Base-by-base conservation (phyloP, 495 filamentous ascomycete genomes). In the Penicillium lividum region DNA sequence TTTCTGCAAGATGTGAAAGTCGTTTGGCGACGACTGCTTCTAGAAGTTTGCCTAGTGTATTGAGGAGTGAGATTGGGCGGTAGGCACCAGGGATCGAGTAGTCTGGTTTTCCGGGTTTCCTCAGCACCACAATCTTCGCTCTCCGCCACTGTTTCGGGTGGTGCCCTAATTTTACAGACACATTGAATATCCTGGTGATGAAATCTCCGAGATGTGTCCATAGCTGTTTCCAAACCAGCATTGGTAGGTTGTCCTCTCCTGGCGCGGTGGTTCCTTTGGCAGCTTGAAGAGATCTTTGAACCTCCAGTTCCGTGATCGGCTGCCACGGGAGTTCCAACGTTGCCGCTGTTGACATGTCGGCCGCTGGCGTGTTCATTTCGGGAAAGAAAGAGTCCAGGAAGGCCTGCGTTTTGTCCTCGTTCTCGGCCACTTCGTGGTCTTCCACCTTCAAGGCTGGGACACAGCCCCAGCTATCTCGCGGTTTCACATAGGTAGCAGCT, bases 371-470 rank as follows among this genome's bases (percentile, higher is more conserved):
- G 44, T 57, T 56, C 53, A 69, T 71, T 18, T 25, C 47, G 2
- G 62, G 66, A 47, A 71, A 73, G 64, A 73, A 71, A 0, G 64
- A 7, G 7, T 69, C 61, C 3, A 71, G 5, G 31, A 73, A 69
- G 0, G 57, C 57, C n/a, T 56, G 8, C 2, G 59, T 60, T 53
- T 73, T 73, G 4, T 66, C 62, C 34, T 64, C 11, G 27, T 73
- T 71, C 0, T 64, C 42, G 1, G 34, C 53, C 0, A 63, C 0
- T 11, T 69, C 65, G 0, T 54, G 7, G 7, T 28, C 16, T 7
- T 43, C 57, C 2, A 54, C 57, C 13, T 45, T 10, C 5, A 73
- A 18, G 0, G 58, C 16, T 11, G 68, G 66, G 22, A 64, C 54
- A 28, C 59, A 60, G 0, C 57, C 57, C 51, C 45, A 73, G 3